Evolutionary conservation across 345 rosid genomes (phyloP).

Genomic region (Citropsis articulata): DNA sequence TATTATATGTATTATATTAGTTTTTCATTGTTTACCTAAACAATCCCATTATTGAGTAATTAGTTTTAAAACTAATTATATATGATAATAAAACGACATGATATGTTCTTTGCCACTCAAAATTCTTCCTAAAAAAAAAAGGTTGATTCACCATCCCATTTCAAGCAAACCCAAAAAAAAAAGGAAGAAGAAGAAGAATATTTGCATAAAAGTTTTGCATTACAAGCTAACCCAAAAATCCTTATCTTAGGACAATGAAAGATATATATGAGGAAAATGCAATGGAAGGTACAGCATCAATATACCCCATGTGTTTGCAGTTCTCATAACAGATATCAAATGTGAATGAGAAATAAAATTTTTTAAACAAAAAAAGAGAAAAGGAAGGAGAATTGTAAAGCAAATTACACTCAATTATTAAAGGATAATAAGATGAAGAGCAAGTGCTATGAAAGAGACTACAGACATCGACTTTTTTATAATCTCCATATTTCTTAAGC

Average conservation of each 20-base stretch:
- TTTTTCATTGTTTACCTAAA: too few species aligned
- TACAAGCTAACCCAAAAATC: constrained; percentile 1
- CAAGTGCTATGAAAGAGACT: constrained; percentile 12
- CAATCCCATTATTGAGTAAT: too few species aligned
- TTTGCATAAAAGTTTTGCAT: constrained; percentile 4
- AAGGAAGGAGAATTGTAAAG: not conserved
- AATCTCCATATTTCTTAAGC: not conserved
- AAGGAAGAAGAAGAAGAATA: not conserved
- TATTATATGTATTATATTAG: too few species aligned
- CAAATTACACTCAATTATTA: constrained; percentile 22
- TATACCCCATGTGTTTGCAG: constrained; percentile 8
- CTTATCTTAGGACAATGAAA: not conserved
- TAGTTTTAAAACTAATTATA: too few species aligned
- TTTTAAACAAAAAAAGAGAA: too few species aligned
- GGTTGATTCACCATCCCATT: too few species aligned
- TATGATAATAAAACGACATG: too few species aligned
- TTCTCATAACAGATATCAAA: constrained; percentile 1
- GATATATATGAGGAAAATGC: not conserved
- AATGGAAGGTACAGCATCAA: not conserved
- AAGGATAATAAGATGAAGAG: not conserved
- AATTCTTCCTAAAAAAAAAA: too few species aligned
- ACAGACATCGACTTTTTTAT: not conserved
- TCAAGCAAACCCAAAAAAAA: too few species aligned
- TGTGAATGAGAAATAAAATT: not conserved
- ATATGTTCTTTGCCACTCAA: too few species aligned